phyloP scores from a whole-genome alignment of 164 flowering plant genomes.

The Stephania cephalantha region DNA sequence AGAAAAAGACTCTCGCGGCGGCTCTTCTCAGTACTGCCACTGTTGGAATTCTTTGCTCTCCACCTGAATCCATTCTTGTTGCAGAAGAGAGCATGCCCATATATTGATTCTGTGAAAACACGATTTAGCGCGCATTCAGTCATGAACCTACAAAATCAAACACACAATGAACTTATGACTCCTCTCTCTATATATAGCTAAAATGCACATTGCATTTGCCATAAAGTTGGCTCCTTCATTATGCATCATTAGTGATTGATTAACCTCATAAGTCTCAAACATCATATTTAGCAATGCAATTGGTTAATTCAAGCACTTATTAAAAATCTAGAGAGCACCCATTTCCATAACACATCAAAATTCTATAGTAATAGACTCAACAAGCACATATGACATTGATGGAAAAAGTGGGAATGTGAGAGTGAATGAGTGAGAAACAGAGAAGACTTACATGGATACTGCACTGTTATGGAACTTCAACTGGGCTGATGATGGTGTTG shows the following conservation, averaged over 20 bases:
- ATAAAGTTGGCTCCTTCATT: neutral
- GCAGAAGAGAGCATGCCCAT: constrained; percentile 5
- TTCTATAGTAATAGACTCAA: neutral
- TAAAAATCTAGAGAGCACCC: neutral
- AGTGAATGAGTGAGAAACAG: neutral
- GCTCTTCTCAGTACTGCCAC: constrained; percentile 27
- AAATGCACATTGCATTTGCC: neutral
- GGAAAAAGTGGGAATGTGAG: neutral
- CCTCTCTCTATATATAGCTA: neutral
- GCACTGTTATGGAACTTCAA: neutral
- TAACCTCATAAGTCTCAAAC: neutral
- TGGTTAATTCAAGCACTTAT: neutral
- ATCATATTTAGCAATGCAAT: neutral
- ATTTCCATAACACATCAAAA: neutral
- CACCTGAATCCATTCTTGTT: constrained; percentile 18
- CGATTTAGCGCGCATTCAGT: constrained; percentile 16
- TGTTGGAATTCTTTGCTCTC: constrained; percentile 22
- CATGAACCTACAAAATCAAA: constrained; percentile 33
- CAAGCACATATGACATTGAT: neutral
- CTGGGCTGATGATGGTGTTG: neutral
- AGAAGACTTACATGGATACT: constrained; percentile 2
- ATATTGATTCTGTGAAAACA: constrained; percentile 25
- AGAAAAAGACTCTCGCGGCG: constrained; percentile 43
- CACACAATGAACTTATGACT: neutral
- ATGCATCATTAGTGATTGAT: neutral